Conservation (phyloP, 768 basidiomycete species). For the Lactarius evosmus region DNA sequence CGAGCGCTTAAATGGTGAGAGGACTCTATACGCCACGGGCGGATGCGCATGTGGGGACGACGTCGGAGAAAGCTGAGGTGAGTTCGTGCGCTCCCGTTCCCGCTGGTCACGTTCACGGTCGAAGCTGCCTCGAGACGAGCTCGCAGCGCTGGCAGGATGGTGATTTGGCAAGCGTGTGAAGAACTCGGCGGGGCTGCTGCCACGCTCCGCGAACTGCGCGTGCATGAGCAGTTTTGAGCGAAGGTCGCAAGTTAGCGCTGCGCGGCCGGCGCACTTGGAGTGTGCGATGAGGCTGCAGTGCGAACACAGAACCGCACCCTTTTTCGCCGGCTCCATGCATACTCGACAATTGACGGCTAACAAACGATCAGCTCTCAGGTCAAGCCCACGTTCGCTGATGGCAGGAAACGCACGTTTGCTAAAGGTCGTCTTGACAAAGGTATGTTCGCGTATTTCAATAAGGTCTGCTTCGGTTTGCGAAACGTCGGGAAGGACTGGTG, state of each 20-base stretch:
- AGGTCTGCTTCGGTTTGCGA: conserved; percentile 32
- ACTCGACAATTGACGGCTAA: conserved; percentile 86
- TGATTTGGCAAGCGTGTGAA: conserved; percentile 48
- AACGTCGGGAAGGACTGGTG: conserved; percentile 28
- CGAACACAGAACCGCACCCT: conserved; percentile 82
- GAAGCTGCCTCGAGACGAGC: conserved; percentile 23
- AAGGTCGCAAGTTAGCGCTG: conserved; percentile 78
- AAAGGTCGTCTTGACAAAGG: conserved; percentile 90
- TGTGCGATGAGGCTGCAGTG: conserved; percentile 90
- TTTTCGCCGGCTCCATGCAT: conserved; percentile 76
- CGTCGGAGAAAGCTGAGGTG: conserved; percentile 7
- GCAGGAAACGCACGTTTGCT: conserved; percentile 67
- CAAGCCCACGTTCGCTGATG: conserved; percentile 8
- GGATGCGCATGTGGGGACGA: conserved; percentile 24
- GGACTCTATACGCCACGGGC: conserved; percentile 31
- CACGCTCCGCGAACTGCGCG: conserved; percentile 73
- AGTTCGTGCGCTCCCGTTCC: conserved; percentile 3
- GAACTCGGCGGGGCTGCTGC: conserved; percentile 54
- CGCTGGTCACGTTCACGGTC: conserved; percentile 11
- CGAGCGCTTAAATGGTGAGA: conserved; percentile 29
- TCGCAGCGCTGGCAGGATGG: conserved; percentile 22
- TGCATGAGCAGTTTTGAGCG: conserved; percentile 76
- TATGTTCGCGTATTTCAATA: conserved; percentile 67
- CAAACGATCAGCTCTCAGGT: not conserved
- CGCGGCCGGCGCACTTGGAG: conserved; percentile 65